These are phyloP conservation scores for Xylaria sp. DNA, from an alignment of 2,329 filamentous ascomycete species.

Conservation along the genomic window DNA sequence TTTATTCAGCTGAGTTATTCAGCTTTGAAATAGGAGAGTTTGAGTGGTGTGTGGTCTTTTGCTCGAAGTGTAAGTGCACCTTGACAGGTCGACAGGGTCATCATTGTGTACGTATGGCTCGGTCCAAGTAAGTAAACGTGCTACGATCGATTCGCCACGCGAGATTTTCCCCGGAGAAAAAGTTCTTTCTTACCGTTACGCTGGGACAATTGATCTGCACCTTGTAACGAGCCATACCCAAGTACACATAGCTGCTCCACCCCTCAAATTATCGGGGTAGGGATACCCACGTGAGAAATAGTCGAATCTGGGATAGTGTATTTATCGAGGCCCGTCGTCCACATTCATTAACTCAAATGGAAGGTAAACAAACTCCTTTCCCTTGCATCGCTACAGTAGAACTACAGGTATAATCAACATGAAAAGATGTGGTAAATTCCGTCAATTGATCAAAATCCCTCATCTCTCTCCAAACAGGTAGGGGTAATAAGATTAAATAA, in stretches of 20 bases:
- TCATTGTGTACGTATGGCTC: not conserved
- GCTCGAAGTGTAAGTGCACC: too few relatives aligned
- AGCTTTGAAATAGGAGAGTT: too few relatives aligned
- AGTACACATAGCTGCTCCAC: not conserved
- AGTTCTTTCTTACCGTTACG: not conserved
- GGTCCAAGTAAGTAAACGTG: not conserved
- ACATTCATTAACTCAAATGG: not conserved
- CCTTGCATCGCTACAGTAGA: not conserved
- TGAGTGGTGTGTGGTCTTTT: too few relatives aligned
- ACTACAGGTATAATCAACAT: not conserved
- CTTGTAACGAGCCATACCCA: slow-evolving; percentile 5
- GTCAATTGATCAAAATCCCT: not conserved
- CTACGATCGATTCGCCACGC: not conserved
- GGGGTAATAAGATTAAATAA: too few relatives aligned
- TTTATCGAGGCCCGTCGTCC: not conserved
- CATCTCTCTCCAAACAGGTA: not conserved
- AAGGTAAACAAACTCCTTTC: not conserved
- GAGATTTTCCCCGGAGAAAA: slow-evolving; percentile 8
- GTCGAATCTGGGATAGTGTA: not conserved
- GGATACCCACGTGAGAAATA: not conserved
- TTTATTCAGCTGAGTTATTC: too few relatives aligned
- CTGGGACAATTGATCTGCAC: slow-evolving; percentile 12
- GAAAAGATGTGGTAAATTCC: not conserved
- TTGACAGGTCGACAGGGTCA: too few relatives aligned
- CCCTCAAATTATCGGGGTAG: not conserved